Evolutionary conservation across 208 protist genomes (phyloP).

Genomic region (Trypanosoma melophagium): DNA sequence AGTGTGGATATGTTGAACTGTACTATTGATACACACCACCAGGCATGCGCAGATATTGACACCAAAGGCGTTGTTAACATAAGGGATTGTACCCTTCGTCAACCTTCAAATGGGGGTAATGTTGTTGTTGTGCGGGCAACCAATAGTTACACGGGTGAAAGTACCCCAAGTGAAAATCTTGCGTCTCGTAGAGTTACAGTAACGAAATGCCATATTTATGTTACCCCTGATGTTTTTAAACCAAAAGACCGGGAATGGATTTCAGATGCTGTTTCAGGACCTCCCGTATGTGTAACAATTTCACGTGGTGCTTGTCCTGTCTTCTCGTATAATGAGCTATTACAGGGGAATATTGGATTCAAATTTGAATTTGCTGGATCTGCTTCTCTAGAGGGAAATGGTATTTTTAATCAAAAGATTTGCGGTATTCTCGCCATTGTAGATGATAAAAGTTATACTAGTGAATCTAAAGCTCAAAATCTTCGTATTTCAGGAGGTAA

Average conservation of each 20-base stretch:
- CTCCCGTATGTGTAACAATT: conserved; percentile 68
- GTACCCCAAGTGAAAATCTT: conserved; percentile 18
- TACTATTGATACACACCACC: conserved; percentile 57
- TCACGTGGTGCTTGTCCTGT: conserved; percentile 62
- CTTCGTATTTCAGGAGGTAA: conserved; percentile 80
- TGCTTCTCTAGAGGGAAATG: conserved; percentile 67
- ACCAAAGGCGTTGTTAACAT: conserved; percentile 68
- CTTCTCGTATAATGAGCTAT: conserved; percentile 66
- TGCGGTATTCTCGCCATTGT: conserved; percentile 77
- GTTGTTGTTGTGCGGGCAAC: conserved; percentile 48
- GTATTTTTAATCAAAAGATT: conserved; percentile 66
- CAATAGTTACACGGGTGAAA: conserved; percentile 32
- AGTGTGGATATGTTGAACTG: conserved; percentile 53
- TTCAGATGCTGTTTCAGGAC: conserved; percentile 22
- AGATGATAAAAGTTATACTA: conserved; percentile 15
- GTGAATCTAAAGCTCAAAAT: conserved; percentile 23
- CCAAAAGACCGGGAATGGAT: conserved; percentile 27
- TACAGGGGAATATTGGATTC: conserved; percentile 76
- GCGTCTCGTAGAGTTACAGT: conserved; percentile 63
- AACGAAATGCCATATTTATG: conserved; percentile 61
- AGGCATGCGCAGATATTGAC: conserved; percentile 67
- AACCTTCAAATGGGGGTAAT: conserved; percentile 50
- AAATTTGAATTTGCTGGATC: conserved; percentile 63
- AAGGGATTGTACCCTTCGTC: conserved; percentile 58
- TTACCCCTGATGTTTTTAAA: conserved; percentile 29